Conservation (phyloP, 306 rosid genomes). For the Vicia sativa region DNA sequence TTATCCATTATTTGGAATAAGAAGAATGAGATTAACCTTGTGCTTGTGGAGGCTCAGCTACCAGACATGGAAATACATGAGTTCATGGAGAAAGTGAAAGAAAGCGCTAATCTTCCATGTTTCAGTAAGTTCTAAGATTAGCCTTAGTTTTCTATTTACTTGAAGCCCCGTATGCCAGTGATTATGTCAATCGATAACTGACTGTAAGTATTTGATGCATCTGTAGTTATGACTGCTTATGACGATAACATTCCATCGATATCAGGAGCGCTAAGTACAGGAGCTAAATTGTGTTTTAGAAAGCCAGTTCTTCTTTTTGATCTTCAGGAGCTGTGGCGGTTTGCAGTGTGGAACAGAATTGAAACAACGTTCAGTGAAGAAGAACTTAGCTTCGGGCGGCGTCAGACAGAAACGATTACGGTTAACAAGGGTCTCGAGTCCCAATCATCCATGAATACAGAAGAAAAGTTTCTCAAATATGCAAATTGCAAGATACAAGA, state of each 20-base stretch:
- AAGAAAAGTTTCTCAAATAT: conserved; percentile 1
- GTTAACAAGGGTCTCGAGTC: conserved; percentile 2
- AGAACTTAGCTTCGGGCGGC: not conserved
- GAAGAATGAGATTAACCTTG: conserved; percentile 42
- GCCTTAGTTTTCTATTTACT: conserved; percentile 13
- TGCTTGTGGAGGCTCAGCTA: conserved; percentile 46
- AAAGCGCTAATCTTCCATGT: conserved; percentile 36
- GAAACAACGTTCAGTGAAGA: not conserved
- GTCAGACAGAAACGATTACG: not conserved
- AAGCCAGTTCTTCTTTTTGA: conserved; percentile 38
- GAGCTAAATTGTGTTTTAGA: conserved; percentile 37
- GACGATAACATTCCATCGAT: conserved; percentile 18
- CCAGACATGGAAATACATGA: conserved; percentile 46
- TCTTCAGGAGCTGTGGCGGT: conserved; percentile 48
- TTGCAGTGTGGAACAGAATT: conserved; percentile 11
- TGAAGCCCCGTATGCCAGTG: not conserved
- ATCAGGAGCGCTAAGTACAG: conserved; percentile 36
- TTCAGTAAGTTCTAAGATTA: conserved; percentile 46
- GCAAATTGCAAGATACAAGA: conserved; percentile 3
- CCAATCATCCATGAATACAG: conserved; percentile 1
- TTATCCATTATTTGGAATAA: conserved; percentile 34
- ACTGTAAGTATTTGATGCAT: conserved; percentile 4
- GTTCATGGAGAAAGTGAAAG: conserved; percentile 40
- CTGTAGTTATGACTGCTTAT: conserved; percentile 51
- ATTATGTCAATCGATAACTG: conserved; percentile 1